These are phyloP conservation scores for Triadica sebifera DNA, from an alignment of 345 rosid species.

Conservation along the genomic window DNA sequence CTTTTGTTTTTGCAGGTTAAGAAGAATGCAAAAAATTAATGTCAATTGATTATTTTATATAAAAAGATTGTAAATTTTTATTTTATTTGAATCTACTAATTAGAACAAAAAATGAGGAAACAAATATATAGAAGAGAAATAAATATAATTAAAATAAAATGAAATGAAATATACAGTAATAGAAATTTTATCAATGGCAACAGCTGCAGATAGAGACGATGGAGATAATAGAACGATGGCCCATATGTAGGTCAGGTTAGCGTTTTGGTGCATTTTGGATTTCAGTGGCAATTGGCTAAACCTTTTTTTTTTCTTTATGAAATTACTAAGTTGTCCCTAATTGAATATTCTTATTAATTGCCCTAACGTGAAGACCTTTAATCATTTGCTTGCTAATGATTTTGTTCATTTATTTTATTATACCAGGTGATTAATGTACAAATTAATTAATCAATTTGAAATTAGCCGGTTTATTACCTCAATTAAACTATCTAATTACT, in stretches of 20 bases:
- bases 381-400: too few relatives aligned
- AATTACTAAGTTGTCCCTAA: conserved; percentile 38
- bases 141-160: not conserved
- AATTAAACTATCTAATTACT: not conserved
- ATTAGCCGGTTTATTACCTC: not conserved
- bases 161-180: conserved; percentile 10
- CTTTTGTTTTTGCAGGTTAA: conserved; percentile 18
- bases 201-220: conserved; percentile 66
- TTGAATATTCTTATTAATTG: conserved; percentile 24
- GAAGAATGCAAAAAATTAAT: not conserved
- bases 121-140: not conserved
- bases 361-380: too few relatives aligned
- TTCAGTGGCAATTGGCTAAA: conserved; percentile 45
- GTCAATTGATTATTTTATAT: not conserved
- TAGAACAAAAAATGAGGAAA: not conserved
- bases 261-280: conserved; percentile 45
- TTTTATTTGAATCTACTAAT: not conserved
- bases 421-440: not conserved
- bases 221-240: conserved; percentile 44
- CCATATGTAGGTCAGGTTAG: conserved; percentile 41
- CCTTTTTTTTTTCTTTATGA: not conserved
- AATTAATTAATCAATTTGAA: not conserved
- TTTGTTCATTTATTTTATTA: conserved; percentile 3
- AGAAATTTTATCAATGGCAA: conserved; percentile 29
- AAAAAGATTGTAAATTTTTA: not conserved